A percentile compares a stretch with the other conserved stretches of the same genome.
phyloP scores from a whole-genome alignment of 2,329 filamentous ascomycete genomes.

The Xylariaceae sp. region DNA sequence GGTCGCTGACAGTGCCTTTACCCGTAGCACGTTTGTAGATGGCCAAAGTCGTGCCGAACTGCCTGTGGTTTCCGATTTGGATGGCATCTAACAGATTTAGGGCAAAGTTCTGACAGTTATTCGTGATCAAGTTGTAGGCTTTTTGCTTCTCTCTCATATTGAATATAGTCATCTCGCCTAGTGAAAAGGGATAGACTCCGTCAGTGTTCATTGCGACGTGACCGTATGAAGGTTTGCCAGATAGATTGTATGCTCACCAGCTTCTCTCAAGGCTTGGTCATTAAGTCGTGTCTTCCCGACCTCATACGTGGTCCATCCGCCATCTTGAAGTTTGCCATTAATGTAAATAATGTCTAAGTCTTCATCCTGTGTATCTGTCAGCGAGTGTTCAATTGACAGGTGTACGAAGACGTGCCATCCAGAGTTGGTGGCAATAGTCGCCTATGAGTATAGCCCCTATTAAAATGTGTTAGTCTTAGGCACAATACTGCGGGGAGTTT shows the following conservation, averaged over 20 bases:
- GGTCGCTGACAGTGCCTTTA: constrained; percentile 13
- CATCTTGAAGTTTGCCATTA: constrained; percentile 9
- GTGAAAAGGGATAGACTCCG: not conserved
- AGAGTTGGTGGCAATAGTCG: constrained; percentile 20
- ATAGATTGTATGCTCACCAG: constrained; percentile 11
- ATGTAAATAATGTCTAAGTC: constrained; percentile 19
- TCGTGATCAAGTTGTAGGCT: constrained; percentile 19
- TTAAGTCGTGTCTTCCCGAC: constrained; percentile 18
- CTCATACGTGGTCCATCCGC: constrained; percentile 17
- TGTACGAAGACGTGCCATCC: constrained; percentile 15
- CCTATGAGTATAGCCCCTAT: constrained; percentile 20
- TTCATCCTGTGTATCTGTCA: constrained; percentile 16
- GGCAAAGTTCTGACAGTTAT: constrained; percentile 21
- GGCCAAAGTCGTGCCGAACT: constrained; percentile 16
- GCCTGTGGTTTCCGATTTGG: constrained; percentile 16
- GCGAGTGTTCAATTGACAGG: constrained; percentile 1
- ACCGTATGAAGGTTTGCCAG: not conserved
- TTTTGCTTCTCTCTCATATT: constrained; percentile 19
- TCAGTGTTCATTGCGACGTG: constrained; percentile 3
- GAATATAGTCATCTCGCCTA: constrained; percentile 20
- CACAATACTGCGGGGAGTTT: too few species aligned
- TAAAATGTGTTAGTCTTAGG: too few species aligned
- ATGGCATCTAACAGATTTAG: constrained; percentile 19
- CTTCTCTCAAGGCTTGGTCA: constrained; percentile 18
- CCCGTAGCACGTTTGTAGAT: constrained; percentile 18